Base-by-base conservation (phyloP, 2,329 filamentous ascomycete species). In the Samsoniella hepiali region DNA sequence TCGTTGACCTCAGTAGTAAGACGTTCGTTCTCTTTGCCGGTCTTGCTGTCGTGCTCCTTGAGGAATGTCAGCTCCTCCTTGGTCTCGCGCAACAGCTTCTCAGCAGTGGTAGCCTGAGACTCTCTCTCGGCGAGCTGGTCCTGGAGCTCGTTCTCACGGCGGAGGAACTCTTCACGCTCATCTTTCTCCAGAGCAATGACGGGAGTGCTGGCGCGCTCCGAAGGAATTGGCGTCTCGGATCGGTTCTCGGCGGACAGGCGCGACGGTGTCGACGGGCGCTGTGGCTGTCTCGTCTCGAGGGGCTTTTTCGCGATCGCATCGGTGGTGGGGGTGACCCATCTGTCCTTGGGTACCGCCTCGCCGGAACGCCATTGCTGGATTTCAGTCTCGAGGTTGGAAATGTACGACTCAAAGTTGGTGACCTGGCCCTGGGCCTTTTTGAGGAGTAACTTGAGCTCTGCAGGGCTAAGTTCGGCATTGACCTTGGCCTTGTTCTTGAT, bases 401-500 rank as follows among this genome's bases (percentile, higher is more conserved):
- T 91, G 73, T 98, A 98, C 64, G 81, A 86, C 74, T 97, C 91
- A 75, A 96, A 98, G 17, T 87, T 93, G 29, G 91, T 91, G 68
- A 95, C 89, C 75, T 97, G 93, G 59, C 85, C 87, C 77, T 97
- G 93, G 15, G 93, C 92, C 78, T 97, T 97, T 79, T 91, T 93
- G 74, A 99, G 87, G 72, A 97, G 84, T 57, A 88, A 84, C 79
- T 98, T 99, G 81, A 99, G 87, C 77, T 99, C 95, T 13, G 93
- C 88, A 53, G 95, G 95, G 72, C 94, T 98, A 71, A 99, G 86
- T 77, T 99, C 95, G 53, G 94, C 93, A 74, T 99, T 99, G 84
- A 99, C 90, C 89, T 98, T 99, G 77, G 95, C 95, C 84, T 98
- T 98, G 82, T 98, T 98, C 89, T 98, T 97, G 82, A 99, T 99